These are phyloP conservation scores for Mycena polygramma DNA, from an alignment of 768 basidiomycete species.

Conservation along the genomic window DNA sequence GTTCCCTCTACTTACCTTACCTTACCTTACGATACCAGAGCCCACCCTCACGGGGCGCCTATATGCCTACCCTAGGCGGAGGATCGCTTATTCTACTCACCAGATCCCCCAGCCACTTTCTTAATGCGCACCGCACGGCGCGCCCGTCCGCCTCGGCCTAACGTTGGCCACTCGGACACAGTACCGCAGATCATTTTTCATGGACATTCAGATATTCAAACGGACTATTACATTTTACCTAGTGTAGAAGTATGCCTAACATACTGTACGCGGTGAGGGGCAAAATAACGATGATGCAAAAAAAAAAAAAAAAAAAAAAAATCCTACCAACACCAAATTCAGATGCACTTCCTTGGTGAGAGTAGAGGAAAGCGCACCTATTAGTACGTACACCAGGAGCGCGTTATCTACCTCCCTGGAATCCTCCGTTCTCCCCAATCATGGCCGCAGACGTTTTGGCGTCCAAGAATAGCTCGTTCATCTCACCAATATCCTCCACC, in stretches of 20 bases:
- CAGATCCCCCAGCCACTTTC: neutral
- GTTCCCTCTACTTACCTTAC: neutral
- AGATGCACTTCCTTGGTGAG: neutral
- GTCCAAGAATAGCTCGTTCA: conserved; percentile 95
- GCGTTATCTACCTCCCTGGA: conserved; percentile 44
- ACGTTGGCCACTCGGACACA: neutral
- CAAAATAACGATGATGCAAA: conserved; percentile 2
- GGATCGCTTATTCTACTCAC: neutral
- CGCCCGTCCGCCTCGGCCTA: neutral
- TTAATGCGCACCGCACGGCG: neutral
- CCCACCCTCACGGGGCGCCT: neutral
- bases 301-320: neutral
- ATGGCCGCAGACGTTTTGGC: conserved; percentile 83
- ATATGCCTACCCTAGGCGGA: neutral
- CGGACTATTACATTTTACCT: neutral
- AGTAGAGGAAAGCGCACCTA: conserved; percentile 1
- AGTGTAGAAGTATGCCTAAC: conserved; percentile 6
- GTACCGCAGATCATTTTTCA: neutral
- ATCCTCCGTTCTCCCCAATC: conserved; percentile 57
- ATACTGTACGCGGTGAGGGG: neutral
- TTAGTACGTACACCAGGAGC: conserved; percentile 18
- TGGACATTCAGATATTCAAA: neutral
- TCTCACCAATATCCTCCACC: conserved; percentile 91
- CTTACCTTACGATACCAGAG: neutral
- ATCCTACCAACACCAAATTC: neutral